Conservation (phyloP, 345 rosid genomes). For the Populus davidiana region DNA sequence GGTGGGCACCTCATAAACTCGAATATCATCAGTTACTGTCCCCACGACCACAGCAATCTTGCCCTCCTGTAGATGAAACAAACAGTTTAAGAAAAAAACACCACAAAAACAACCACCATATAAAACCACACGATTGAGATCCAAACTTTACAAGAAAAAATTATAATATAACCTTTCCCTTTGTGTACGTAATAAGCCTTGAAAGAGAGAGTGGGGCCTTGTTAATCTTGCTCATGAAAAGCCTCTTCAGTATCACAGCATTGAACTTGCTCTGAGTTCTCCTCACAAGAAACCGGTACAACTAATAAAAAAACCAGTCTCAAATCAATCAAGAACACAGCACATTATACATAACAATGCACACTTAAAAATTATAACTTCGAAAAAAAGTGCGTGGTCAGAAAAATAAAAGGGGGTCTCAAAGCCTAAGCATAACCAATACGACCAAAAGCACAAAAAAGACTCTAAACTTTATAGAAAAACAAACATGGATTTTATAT, state of each 20-base stretch:
- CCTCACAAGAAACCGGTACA: slow-evolving; percentile 82
- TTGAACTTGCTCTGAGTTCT: slow-evolving; percentile 89
- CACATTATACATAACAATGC: neutral
- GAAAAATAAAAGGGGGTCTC: neutral
- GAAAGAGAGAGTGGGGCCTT: slow-evolving; percentile 88
- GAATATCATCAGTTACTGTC: slow-evolving; percentile 73
- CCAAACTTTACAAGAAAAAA: neutral
- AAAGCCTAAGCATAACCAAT: neutral
- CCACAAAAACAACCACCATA: neutral
- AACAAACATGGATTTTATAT: neutral
- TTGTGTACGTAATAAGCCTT: slow-evolving; percentile 53
- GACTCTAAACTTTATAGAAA: neutral
- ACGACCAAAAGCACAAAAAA: neutral
- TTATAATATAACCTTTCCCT: slow-evolving; percentile 62
- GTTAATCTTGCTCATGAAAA: slow-evolving; percentile 94
- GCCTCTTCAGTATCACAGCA: slow-evolving; percentile 85
- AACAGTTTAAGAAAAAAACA: neutral
- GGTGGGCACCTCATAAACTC: slow-evolving; percentile 76
- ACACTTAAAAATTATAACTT: neutral
- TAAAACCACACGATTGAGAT: neutral
- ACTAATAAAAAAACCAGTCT: slow-evolving; percentile 29
- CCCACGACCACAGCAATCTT: slow-evolving; percentile 85
- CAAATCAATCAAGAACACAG: neutral
- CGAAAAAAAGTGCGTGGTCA: too few species aligned
- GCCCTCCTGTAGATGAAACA: slow-evolving; percentile 41